Evolutionary conservation across 2,329 filamentous ascomycete species (phyloP).

Genomic region (Neonectria faginata): DNA sequence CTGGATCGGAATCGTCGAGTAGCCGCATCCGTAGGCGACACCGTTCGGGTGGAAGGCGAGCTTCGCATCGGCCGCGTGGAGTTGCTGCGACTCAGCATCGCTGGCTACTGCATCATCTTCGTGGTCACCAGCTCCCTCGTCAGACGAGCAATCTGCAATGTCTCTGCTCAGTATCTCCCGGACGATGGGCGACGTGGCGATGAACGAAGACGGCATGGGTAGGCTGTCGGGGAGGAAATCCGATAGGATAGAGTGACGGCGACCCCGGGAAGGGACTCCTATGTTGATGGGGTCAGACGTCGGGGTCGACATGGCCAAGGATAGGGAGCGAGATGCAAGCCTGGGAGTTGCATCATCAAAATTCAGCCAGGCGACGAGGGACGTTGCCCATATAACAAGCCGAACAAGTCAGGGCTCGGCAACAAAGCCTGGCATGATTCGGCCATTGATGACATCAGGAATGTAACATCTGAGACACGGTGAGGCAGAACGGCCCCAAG

Average conservation of each 20-base stretch:
- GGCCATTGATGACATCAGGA: neutral
- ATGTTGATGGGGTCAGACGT: constrained; percentile 23
- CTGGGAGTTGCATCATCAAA: neutral
- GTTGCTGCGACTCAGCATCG: constrained; percentile 22
- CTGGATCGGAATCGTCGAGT: constrained; percentile 35
- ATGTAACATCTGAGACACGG: neutral
- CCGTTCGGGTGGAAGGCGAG: constrained; percentile 40
- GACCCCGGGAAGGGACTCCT: neutral
- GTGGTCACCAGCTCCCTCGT: constrained; percentile 28
- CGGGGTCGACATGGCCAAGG: neutral
- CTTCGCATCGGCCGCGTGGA: constrained; percentile 26
- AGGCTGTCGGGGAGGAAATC: constrained; percentile 38
- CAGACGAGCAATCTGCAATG: constrained; percentile 41
- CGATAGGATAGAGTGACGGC: constrained; percentile 40
- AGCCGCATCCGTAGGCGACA: constrained; percentile 34
- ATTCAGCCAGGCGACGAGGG: neutral
- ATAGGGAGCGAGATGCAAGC: neutral
- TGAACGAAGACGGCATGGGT: constrained; percentile 27
- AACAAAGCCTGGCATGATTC: neutral
- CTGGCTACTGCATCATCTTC: constrained; percentile 13
- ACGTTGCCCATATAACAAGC: neutral
- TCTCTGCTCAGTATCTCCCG: constrained; percentile 37
- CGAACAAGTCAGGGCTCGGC: neutral
- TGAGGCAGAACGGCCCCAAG: neutral
- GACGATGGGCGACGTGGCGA: constrained; percentile 28